phyloP scores from a whole-genome alignment of 2,329 filamentous ascomycete species.

The Ophiostoma ips region DNA sequence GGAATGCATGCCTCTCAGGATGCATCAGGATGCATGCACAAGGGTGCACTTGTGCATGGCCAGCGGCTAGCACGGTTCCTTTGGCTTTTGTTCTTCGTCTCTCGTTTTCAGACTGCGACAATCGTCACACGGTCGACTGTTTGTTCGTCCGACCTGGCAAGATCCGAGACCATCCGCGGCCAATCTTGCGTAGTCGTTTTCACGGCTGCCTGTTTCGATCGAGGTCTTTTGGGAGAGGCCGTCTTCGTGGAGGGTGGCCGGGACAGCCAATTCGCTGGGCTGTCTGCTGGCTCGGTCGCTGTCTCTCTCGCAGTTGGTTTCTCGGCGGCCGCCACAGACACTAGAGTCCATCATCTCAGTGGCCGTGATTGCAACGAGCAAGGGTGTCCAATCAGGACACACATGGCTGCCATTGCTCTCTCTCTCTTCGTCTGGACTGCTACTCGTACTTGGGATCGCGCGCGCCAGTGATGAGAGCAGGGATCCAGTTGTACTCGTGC shows the following conservation, averaged over 20 bases:
- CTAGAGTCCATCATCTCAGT: neutral
- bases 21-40: conserved; percentile 1
- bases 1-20: neutral
- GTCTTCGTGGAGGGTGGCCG: conserved; percentile 6
- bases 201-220: neutral
- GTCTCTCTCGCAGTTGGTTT: no score
- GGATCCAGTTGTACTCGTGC: conserved; percentile 3
- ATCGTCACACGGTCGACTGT: no score
- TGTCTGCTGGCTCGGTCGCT: neutral
- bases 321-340: neutral
- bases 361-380: neutral
- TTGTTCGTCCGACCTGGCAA: no score
- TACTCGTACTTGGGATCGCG: no score
- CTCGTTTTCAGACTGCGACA: no score
- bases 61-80: no score
- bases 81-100: no score
- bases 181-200: neutral
- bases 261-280: conserved; percentile 3
- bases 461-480: neutral
- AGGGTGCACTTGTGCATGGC: neutral
- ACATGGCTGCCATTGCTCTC: conserved; percentile 6
- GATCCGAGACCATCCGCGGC: neutral
- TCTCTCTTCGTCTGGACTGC: no score
- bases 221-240: neutral
- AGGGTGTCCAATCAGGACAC: conserved; percentile 21